These are phyloP conservation scores for Arthromyces matolae DNA, from an alignment of 768 basidiomycete species.

Conservation along the genomic window DNA sequence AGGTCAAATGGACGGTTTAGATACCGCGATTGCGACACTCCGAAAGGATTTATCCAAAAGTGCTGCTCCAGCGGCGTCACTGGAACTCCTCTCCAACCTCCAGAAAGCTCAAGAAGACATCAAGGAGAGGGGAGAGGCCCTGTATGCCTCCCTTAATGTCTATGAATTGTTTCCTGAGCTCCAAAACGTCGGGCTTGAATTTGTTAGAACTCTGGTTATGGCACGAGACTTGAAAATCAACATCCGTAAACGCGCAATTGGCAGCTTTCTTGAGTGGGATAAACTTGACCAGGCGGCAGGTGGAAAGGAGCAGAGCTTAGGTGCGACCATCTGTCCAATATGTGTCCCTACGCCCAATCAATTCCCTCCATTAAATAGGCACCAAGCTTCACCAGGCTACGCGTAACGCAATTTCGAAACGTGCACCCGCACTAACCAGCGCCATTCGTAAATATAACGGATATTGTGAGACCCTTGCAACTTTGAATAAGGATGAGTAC, in stretches of 20 bases:
- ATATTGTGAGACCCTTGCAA: constrained; percentile 22
- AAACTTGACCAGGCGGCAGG: constrained; percentile 29
- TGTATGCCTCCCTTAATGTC: constrained; percentile 35
- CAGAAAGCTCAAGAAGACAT: constrained; percentile 18
- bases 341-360: neutral
- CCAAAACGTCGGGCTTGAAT: constrained; percentile 22
- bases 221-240: constrained; percentile 37
- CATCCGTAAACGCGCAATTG: constrained; percentile 30
- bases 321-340: constrained; percentile 19
- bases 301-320: constrained; percentile 26
- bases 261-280: constrained; percentile 36
- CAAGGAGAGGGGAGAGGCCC: constrained; percentile 22
- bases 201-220: constrained; percentile 29
- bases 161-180: constrained; percentile 30
- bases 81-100: constrained; percentile 18
- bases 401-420: constrained; percentile 26
- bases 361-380: constrained; percentile 25
- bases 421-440: constrained; percentile 23
- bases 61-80: neutral
- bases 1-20: too few species aligned
- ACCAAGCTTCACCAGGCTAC: constrained; percentile 33
- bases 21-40: constrained; percentile 18
- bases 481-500: constrained; percentile 18
- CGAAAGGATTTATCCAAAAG: neutral
- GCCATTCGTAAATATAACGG: constrained; percentile 27